A percentile compares a stretch with the other conserved stretches of the same genome.
Conservation (phyloP, 2,329 filamentous ascomycete species). For the Truncatella angustata region DNA sequence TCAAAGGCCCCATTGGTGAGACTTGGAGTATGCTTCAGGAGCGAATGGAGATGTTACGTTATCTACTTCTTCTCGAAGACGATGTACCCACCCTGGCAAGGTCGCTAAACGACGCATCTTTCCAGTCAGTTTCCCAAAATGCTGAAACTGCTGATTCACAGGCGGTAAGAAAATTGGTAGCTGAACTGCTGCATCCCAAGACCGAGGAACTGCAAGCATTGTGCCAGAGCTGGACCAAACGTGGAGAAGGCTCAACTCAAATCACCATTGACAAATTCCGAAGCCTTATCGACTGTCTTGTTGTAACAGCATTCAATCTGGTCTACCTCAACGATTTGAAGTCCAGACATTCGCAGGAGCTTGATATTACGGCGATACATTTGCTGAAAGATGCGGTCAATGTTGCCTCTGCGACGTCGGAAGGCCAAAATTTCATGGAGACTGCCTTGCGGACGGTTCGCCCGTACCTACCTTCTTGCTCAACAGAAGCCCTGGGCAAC, state of each 20-base stretch:
- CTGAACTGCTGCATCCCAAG: constrained; percentile 55
- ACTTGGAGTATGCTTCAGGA: constrained; percentile 44
- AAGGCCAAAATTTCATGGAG: constrained; percentile 45
- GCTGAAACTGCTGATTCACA: constrained; percentile 36
- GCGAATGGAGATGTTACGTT: constrained; percentile 45
- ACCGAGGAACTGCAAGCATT: constrained; percentile 47
- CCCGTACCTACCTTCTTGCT: constrained; percentile 45
- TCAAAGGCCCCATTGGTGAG: constrained; percentile 48
- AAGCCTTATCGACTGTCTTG: constrained; percentile 48
- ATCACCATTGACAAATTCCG: constrained; percentile 52
- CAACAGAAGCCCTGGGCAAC: constrained; percentile 32
- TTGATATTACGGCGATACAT: constrained; percentile 41
- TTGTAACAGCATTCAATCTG: constrained; percentile 44
- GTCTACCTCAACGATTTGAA: constrained; percentile 47
- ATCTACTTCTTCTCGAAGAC: constrained; percentile 52
- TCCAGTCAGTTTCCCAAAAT: constrained; percentile 17
- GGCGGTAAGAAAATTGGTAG: constrained; percentile 47
- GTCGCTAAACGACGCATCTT: background rate
- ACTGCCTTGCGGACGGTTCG: constrained; percentile 43
- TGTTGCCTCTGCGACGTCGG: constrained; percentile 40
- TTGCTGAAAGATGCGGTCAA: constrained; percentile 40
- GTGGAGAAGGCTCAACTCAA: constrained; percentile 43
- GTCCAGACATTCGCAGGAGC: constrained; percentile 45
- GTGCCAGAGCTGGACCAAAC: constrained; percentile 46
- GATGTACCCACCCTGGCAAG: constrained; percentile 2